Percentiles rank a stretch among this genome's conserved stretches.
Conservation (phyloP, 106 monocot species). For the Dendrobium chrysotoxum region DNA sequence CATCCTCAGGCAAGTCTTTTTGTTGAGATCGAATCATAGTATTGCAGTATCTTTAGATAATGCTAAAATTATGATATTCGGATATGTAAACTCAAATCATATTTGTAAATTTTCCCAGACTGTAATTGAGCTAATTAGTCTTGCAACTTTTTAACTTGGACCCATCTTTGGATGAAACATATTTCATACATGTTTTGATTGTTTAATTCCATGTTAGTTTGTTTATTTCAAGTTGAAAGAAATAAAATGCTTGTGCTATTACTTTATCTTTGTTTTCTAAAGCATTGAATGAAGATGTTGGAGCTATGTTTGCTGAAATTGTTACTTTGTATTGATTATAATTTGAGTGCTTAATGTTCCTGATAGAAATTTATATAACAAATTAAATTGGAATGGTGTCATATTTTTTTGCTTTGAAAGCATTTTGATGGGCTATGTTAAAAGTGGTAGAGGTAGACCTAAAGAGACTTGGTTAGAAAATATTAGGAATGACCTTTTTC, state of each 20-base stretch:
- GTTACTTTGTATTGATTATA: too few relatives aligned
- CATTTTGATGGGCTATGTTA: too few relatives aligned
- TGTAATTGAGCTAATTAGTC: neutral
- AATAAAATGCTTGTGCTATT: neutral
- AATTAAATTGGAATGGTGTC: too few relatives aligned
- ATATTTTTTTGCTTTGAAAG: too few relatives aligned
- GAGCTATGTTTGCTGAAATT: too few relatives aligned
- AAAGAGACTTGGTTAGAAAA: too few relatives aligned
- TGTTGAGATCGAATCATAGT: conserved; percentile 32
- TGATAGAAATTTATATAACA: too few relatives aligned
- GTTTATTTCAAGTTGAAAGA: neutral
- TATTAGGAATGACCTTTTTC: too few relatives aligned
- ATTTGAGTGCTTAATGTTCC: too few relatives aligned
- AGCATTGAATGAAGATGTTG: too few relatives aligned
- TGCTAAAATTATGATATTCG: neutral
- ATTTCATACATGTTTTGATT: neutral
- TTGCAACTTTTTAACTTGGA: neutral
- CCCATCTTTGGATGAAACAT: neutral
- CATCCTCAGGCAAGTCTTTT: conserved; percentile 56
- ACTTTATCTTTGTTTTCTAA: too few relatives aligned
- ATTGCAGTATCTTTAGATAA: neutral
- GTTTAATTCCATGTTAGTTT: neutral
- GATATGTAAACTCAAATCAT: neutral
- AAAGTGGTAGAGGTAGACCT: too few relatives aligned
- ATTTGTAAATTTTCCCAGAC: neutral